phyloP scores from a whole-genome alignment of 2,329 filamentous ascomycete genomes.

The Venturia effusa region DNA sequence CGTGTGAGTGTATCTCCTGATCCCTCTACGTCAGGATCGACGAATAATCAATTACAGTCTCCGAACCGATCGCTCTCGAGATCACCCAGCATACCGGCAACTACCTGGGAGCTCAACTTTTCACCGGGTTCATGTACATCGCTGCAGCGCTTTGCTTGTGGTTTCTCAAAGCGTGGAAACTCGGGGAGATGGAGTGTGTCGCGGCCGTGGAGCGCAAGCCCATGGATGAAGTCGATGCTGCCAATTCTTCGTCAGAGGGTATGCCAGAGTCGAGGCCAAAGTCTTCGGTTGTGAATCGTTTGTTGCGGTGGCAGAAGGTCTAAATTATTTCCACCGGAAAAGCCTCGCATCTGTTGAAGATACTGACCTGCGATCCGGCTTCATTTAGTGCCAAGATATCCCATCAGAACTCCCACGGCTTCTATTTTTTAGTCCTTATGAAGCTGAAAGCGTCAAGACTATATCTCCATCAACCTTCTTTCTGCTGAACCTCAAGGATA shows the following conservation, averaged over 20 bases:
- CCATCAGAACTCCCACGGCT: too few relatives aligned
- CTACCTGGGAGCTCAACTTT: conserved; percentile 51
- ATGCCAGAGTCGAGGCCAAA: not conserved
- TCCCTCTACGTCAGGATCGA: conserved; percentile 5
- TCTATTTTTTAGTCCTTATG: too few relatives aligned
- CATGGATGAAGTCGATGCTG: not conserved
- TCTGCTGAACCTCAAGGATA: too few relatives aligned
- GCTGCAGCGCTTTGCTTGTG: conserved; percentile 42
- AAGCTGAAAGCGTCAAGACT: too few relatives aligned
- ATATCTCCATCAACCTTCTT: too few relatives aligned
- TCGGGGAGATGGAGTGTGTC: conserved; percentile 37
- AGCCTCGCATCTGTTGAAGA: too few relatives aligned
- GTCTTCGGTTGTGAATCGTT: not conserved
- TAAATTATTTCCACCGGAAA: not conserved
- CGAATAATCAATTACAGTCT: conserved; percentile 26
- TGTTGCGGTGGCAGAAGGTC: not conserved
- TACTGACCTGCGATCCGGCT: too few relatives aligned
- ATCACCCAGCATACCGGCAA: conserved; percentile 38
- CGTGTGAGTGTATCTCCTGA: conserved; percentile 34
- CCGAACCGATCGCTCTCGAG: conserved; percentile 44
- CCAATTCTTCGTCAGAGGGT: not conserved
- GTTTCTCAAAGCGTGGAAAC: conserved; percentile 50
- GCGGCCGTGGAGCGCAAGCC: not conserved
- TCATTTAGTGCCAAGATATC: too few relatives aligned
- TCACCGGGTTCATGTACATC: conserved; percentile 52